Evolutionary conservation across 257 asterid species (phyloP), one percentile per base, ranked within the genome.

Genomic region (Scutellaria barbata): DNA sequence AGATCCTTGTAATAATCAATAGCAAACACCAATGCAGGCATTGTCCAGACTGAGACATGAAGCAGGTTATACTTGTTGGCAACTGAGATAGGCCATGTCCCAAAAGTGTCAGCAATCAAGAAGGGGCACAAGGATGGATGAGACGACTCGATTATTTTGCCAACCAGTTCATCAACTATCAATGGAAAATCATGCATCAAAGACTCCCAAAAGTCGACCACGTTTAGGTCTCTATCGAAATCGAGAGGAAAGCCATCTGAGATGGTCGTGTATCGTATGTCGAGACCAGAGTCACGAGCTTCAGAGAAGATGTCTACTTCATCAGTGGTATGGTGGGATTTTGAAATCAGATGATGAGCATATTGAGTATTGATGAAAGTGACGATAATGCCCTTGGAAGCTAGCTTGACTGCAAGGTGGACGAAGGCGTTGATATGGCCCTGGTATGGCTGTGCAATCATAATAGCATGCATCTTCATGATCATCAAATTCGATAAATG

Each of bases 341-440:
- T 67, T 0, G 88, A 71, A 42, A 88, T 61, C 48, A 69, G 76
- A n/a, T 83, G 81, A 58, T 84, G 90, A 17, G 78, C 69, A 37
- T 64, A 69, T 20, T 87, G 76, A 0, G 91, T 84, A 53, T 82
- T 82, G 4, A 89, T 85, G 22, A 82, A 79, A 6, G 90, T 85
- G 66, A 87, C 33, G 52, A 83, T 77, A 57, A 76, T 87, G 42
- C 95, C 86, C 11, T 74, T 72, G 0, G 92, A 81, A 33, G 95
- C 95, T 1, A 87, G 83, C 62, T 87, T 80, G 33, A 84, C 51
- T 16, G 96, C 89, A 3, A 89, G 82, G 30, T 78, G 71, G n/a
- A 83, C 75, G 64, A 84, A 84, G 1, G 90, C 88, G 30, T 74
- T 84, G 18, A 89, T 71, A 68, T 87, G 96, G 12, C 92, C 92